Evolutionary conservation across 495 filamentous ascomycete genomes (phyloP).

Genomic region (Podospora fimiseda): DNA sequence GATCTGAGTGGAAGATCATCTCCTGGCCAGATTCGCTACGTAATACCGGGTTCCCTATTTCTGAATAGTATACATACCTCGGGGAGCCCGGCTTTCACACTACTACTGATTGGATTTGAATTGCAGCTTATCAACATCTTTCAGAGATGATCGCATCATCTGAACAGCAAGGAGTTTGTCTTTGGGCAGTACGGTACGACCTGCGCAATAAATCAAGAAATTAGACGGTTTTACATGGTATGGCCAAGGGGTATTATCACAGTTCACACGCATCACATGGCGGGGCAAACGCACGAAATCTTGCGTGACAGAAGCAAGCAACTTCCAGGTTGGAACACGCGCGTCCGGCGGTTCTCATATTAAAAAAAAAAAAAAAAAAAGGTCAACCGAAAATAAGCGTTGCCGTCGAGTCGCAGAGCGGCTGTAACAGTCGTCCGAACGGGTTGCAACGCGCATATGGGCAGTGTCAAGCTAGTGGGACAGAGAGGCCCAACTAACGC

Average conservation of each 20-base stretch:
- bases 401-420: background rate
- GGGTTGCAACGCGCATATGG: constrained; percentile 3
- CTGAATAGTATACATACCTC: too few relatives aligned
- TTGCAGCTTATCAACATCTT: too few relatives aligned
- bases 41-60: too few relatives aligned
- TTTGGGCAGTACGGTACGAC: too few relatives aligned
- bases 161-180: too few relatives aligned
- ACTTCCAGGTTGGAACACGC: background rate
- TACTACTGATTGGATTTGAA: too few relatives aligned
- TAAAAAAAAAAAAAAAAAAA: background rate
- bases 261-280: background rate
- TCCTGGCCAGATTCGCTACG: too few relatives aligned
- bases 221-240: background rate
- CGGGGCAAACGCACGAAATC: background rate
- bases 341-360: constrained; percentile 1
- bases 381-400: background rate
- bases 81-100: too few relatives aligned
- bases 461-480: background rate
- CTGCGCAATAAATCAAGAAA: too few relatives aligned
- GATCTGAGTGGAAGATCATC: too few relatives aligned
- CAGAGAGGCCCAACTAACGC: background rate
- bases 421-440: background rate
- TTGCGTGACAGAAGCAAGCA: background rate
- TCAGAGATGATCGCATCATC: too few relatives aligned
- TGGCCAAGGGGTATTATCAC: too few relatives aligned